phyloP scores from a whole-genome alignment of 805 yeast genomes.

The Clavispora carvajalis region DNA sequence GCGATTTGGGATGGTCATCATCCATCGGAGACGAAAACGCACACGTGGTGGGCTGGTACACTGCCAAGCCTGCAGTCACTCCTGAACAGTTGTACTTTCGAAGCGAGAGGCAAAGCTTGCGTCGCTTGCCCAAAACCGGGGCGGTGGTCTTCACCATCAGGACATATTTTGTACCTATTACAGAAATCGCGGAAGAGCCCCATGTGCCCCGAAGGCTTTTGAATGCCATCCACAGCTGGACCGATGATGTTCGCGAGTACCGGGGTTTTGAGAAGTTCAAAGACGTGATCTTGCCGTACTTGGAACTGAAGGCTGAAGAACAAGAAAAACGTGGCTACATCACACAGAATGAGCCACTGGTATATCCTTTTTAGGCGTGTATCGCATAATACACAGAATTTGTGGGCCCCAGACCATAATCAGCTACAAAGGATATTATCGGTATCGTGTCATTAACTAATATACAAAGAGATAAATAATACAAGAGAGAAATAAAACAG shows the following conservation, averaged over 20 bases:
- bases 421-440: neutral
- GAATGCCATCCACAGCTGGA: slow-evolving; percentile 58
- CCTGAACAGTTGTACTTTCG: slow-evolving; percentile 48
- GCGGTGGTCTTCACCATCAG: slow-evolving; percentile 56
- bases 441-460: slow-evolving; percentile 7
- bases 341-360: slow-evolving; percentile 33
- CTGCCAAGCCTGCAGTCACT: slow-evolving; percentile 47
- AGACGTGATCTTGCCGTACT: slow-evolving; percentile 50
- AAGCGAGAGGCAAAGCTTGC: slow-evolving; percentile 59
- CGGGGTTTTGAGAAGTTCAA: slow-evolving; percentile 53
- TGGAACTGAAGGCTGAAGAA: slow-evolving; percentile 42
- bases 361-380: slow-evolving; percentile 36
- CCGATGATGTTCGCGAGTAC: slow-evolving; percentile 53
- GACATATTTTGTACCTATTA: slow-evolving; percentile 56
- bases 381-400: too few relatives aligned
- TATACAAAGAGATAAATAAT: slow-evolving; percentile 16
- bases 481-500: slow-evolving; percentile 15
- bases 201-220: slow-evolving; percentile 55
- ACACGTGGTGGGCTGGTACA: slow-evolving; percentile 57
- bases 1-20: slow-evolving; percentile 56
- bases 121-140: slow-evolving; percentile 57
- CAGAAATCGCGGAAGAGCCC: slow-evolving; percentile 53
- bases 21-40: slow-evolving; percentile 55
- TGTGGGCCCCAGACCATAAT: too few relatives aligned
- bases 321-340: slow-evolving; percentile 42